These are phyloP conservation scores for Gautieria morchelliformis DNA, from an alignment of 768 basidiomycete species.

Conservation along the genomic window DNA sequence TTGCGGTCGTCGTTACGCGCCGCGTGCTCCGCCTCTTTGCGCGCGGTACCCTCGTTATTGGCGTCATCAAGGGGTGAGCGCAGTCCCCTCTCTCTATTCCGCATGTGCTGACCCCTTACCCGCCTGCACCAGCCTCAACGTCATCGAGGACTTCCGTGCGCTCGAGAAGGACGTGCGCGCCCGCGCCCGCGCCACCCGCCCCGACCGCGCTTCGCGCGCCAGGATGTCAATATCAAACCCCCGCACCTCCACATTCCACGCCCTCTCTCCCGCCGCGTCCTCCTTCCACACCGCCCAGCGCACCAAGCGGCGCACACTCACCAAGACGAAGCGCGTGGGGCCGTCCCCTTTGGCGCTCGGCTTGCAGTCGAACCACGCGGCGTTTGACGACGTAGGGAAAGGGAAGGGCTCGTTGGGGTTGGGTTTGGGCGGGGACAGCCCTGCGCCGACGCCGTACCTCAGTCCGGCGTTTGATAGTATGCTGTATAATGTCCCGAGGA, in stretches of 20 bases:
- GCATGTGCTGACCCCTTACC: background rate
- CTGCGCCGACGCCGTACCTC: too few species aligned
- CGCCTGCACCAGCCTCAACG: slow-evolving; percentile 47
- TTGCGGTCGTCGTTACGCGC: slow-evolving; percentile 43
- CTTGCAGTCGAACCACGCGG: background rate
- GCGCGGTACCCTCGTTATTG: slow-evolving; percentile 48
- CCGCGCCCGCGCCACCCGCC: slow-evolving; percentile 13
- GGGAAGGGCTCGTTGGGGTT: too few species aligned
- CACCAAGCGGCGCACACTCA: slow-evolving; percentile 14
- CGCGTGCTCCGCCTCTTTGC: slow-evolving; percentile 48
- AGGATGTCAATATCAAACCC: slow-evolving; percentile 46
- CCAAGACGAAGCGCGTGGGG: too few species aligned
- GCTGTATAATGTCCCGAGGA: slow-evolving; percentile 3
- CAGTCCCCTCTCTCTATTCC: background rate
- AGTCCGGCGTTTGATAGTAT: background rate
- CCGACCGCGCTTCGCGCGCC: slow-evolving; percentile 30
- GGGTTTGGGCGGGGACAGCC: too few species aligned
- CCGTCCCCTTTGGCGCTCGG: slow-evolving; percentile 8
- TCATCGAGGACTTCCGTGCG: slow-evolving; percentile 41
- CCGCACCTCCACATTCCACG: slow-evolving; percentile 42
- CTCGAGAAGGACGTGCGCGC: slow-evolving; percentile 22
- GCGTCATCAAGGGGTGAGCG: slow-evolving; percentile 58
- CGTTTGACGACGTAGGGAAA: slow-evolving; percentile 7
- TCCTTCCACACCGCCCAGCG: slow-evolving; percentile 29
- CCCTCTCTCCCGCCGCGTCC: slow-evolving; percentile 37